Base-by-base conservation (phyloP, 345 rosid genomes). In the Garcia nutans region DNA sequence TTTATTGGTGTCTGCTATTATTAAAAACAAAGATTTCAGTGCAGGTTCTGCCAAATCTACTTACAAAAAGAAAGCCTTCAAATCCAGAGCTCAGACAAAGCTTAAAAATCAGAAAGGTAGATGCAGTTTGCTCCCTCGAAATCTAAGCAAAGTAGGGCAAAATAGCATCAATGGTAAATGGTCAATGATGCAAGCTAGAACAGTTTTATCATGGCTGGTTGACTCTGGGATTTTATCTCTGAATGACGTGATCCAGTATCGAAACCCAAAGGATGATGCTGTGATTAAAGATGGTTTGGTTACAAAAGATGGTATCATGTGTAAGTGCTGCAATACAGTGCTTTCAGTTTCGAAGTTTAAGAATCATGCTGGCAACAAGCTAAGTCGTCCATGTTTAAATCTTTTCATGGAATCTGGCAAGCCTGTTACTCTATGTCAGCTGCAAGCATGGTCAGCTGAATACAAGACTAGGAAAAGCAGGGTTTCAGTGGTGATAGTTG, bases 381-480 rank as follows among this genome's bases (percentile, higher is more conserved):
- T 76, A 78, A 86, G 75, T 78, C 87, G 89, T 75, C 97, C 95
- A 2, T 92, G 97, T 88, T 80, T 86, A 73, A 90, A 91, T 86
- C 93, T 95, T 74, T 89, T 92, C 81, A 87, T 86, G 95, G 92
- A 89, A 67, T 89, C 97, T 68, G 97, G 97, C 50, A 84, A 85
- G 87, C 86, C 97, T 42, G 84, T 91, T 66, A 82, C 93, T 73
- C 79, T 90, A 42, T 91, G 94, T 81, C 90, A 87, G 84, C 88
- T 95, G 75, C 91, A 91, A 83, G 97, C 97, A 75, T 95, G 99
- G 99, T 88, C 93, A 64, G 86, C 86, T 66, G 99, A 95, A 81
- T 93, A 90, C 77, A 92, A 87, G 78, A 81, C 81, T 68, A 84
- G 96, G 73, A 92, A 91, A 85, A 87, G 69, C 55, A 80, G 82